Conservation (phyloP, 345 rosid species). For the Passiflora organensis region DNA sequence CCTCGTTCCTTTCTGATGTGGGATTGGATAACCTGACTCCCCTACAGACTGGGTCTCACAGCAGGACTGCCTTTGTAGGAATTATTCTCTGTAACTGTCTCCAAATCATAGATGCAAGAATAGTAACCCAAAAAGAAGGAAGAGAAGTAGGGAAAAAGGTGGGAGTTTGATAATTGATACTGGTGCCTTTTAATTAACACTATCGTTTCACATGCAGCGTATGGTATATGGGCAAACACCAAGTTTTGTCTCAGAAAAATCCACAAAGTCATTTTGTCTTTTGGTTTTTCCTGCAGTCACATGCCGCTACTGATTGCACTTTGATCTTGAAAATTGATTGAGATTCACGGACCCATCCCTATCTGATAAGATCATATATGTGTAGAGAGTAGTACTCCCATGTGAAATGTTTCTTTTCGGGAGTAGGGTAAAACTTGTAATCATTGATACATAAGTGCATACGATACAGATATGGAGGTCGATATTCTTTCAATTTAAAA, state of each 20-base stretch:
- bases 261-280: not conserved
- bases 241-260: not conserved
- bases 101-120: not conserved
- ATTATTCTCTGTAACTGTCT: not conserved
- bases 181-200: not conserved
- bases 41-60: not conserved
- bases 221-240: not conserved
- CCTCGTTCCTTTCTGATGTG: too few species aligned
- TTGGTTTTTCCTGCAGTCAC: too few species aligned
- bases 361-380: too few species aligned
- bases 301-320: not conserved
- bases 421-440: too few species aligned
- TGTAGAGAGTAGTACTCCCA: too few species aligned
- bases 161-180: not conserved
- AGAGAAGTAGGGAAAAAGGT: too few species aligned
- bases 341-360: too few species aligned
- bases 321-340: not conserved
- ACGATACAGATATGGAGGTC: too few species aligned
- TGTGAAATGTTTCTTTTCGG: too few species aligned
- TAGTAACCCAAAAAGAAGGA: not conserved
- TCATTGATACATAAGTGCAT: too few species aligned
- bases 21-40: too few species aligned
- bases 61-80: not conserved
- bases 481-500: too few species aligned
- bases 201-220: slow-evolving; percentile 8